Evolutionary conservation across 495 filamentous ascomycete genomes (phyloP), one percentile per base, ranked within the genome.

Genomic region (Echria macrotheca): DNA sequence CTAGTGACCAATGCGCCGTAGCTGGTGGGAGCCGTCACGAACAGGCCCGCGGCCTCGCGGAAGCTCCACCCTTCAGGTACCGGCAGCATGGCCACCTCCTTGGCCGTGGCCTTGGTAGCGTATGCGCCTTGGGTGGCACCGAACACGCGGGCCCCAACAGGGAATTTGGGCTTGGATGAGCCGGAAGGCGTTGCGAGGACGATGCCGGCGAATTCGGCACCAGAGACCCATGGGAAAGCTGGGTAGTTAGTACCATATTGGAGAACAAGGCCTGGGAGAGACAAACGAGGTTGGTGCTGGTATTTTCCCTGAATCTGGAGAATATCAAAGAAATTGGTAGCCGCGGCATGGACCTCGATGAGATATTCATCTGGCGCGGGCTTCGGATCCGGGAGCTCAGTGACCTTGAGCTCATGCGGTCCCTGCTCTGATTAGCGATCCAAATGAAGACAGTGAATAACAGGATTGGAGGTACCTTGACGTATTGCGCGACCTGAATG

Each of bases 241-340:
- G 70, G 70, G 8, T 0, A 8, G 14, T 60, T 17, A 59, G 49
- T 21, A 47, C 25, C 6, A 1, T 19, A 15, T 26, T 11, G 2
- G 32, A 17, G 15, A 22, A 1, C 23, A 7, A n/a, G 9, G 24
- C 14, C 19, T 5, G 10, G n/a, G 38, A 6, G 14, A 18, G 11
- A 40, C 62, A 10, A 60, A 75, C 72, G 72, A n/a, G 77, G 77
- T 45, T 79, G 75, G 40, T 76, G 74, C 71, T 89, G 79, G 58
- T 83, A 83, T 67, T 84, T 84, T 38, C 89, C 90, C 53, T 82
- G 82, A 62, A 94, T 90, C 58, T 95, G 89, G 44, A 95, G 76
- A 47, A 91, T 82, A 63, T 96, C 91, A 73, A 95, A 96, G 80
- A 96, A 97, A 70, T 96, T 96, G 55, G 87, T 85, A 21, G 87